Conservation (phyloP, 805 yeast species). For the Tetrapisispora namnaoensis region DNA sequence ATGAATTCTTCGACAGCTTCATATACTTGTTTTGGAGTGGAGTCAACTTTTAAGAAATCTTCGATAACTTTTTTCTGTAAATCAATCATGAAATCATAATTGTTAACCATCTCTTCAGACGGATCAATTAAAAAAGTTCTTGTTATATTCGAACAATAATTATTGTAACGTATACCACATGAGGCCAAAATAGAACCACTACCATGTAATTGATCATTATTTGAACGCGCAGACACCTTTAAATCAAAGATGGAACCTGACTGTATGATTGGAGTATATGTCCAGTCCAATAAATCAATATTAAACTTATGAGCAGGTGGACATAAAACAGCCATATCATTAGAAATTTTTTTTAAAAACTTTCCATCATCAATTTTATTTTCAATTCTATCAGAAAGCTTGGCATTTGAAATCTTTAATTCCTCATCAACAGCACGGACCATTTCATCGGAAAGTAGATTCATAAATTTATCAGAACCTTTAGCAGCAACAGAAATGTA, state of each 20-base stretch:
- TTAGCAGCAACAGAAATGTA: constrained; percentile 61
- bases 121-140: constrained; percentile 90
- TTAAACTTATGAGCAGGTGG: constrained; percentile 57
- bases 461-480: constrained; percentile 71
- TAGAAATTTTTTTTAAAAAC: constrained; percentile 49
- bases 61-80: constrained; percentile 57
- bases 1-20: constrained; percentile 51
- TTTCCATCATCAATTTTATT: constrained; percentile 71
- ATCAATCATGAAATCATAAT: constrained; percentile 65
- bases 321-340: constrained; percentile 30
- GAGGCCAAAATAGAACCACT: constrained; percentile 76
- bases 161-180: constrained; percentile 76
- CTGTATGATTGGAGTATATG: constrained; percentile 83
- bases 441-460: constrained; percentile 78
- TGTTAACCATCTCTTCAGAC: constrained; percentile 61
- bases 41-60: constrained; percentile 55
- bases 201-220: constrained; percentile 51
- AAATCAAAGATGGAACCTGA: constrained; percentile 81
- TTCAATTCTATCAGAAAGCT: constrained; percentile 67
- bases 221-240: constrained; percentile 73
- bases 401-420: constrained; percentile 57
- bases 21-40: constrained; percentile 57
- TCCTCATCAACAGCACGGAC: constrained; percentile 82
- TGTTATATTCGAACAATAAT: constrained; percentile 79
- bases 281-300: constrained; percentile 76